Evolutionary conservation across 2,329 filamentous ascomycete genomes (phyloP).

Genomic region (Diaporthe citriasiana): DNA sequence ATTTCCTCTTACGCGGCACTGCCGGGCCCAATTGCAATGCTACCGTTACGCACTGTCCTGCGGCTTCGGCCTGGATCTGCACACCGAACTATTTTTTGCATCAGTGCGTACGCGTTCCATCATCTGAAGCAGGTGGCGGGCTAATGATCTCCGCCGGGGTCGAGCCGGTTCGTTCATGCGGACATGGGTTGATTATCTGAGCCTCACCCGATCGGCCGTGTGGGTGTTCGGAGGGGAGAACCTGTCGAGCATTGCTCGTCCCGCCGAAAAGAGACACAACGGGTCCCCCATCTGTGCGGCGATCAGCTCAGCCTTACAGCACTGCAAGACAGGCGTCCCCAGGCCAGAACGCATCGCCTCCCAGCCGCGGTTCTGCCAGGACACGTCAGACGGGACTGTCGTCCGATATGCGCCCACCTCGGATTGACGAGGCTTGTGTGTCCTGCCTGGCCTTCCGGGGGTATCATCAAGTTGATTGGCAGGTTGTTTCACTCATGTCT

Average conservation of each 20-base stretch:
- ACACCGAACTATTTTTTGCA: slow-evolving; percentile 18
- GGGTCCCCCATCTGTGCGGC: neutral
- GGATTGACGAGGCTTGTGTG: neutral
- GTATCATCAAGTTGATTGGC: slow-evolving; percentile 5
- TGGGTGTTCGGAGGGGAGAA: neutral
- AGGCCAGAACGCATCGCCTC: neutral
- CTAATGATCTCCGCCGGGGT: slow-evolving; percentile 26
- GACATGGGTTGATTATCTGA: neutral
- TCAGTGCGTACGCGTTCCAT: slow-evolving; percentile 20
- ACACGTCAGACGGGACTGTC: slow-evolving; percentile 23
- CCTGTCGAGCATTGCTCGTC: neutral
- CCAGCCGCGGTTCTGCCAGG: slow-evolving; percentile 8
- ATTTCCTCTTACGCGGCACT: neutral
- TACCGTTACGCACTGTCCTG: slow-evolving; percentile 16
- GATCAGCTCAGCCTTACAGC: slow-evolving; percentile 5
- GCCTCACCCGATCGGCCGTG: slow-evolving; percentile 11
- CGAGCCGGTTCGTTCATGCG: slow-evolving; percentile 27
- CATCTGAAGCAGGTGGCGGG: slow-evolving; percentile 18
- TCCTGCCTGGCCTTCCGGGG: neutral
- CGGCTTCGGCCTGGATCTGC: slow-evolving; percentile 13
- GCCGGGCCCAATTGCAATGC: neutral
- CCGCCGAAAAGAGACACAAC: slow-evolving; percentile 4
- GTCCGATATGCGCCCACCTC: slow-evolving; percentile 16
- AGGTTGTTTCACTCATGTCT: slow-evolving; percentile 9
- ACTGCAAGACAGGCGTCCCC: neutral